Evolutionary conservation across 2,329 filamentous ascomycete genomes (phyloP).

Genomic region (Clonostachys sp.): DNA sequence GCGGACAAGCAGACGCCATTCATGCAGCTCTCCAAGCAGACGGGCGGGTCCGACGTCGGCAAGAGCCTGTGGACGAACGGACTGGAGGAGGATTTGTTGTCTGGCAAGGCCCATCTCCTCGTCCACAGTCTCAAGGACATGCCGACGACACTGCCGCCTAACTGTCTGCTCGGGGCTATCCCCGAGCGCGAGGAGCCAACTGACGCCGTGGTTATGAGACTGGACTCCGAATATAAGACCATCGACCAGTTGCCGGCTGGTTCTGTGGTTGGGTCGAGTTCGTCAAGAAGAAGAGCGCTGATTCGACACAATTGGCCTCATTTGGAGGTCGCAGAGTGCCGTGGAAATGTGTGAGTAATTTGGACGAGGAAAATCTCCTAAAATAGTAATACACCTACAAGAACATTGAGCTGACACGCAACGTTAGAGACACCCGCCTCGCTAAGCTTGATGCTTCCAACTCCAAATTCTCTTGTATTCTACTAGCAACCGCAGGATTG

Average conservation of each 20-base stretch:
- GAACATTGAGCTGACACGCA: too few species aligned
- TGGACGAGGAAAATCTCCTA: too few species aligned
- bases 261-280: constrained; percentile 86
- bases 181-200: too few species aligned
- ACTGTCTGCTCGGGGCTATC: too few species aligned
- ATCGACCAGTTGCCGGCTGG: constrained; percentile 74
- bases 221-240: constrained; percentile 41
- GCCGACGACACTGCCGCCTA: too few species aligned
- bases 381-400: too few species aligned
- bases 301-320: constrained; percentile 72
- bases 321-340: constrained; percentile 74
- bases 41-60: constrained; percentile 9
- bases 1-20: constrained; percentile 8
- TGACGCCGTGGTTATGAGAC: too few species aligned
- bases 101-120: background rate
- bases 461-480: constrained; percentile 71
- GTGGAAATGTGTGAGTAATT: constrained; percentile 59
- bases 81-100: constrained; percentile 5
- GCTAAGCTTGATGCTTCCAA: constrained; percentile 77
- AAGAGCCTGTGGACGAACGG: constrained; percentile 10
- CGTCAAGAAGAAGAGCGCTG: constrained; percentile 83
- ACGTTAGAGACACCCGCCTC: constrained; percentile 61
- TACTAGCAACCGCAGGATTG: constrained; percentile 85
- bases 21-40: constrained; percentile 7
- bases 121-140: too few species aligned